Conservation (phyloP, 306 rosid species). For the Lathyrus tuberosus region DNA sequence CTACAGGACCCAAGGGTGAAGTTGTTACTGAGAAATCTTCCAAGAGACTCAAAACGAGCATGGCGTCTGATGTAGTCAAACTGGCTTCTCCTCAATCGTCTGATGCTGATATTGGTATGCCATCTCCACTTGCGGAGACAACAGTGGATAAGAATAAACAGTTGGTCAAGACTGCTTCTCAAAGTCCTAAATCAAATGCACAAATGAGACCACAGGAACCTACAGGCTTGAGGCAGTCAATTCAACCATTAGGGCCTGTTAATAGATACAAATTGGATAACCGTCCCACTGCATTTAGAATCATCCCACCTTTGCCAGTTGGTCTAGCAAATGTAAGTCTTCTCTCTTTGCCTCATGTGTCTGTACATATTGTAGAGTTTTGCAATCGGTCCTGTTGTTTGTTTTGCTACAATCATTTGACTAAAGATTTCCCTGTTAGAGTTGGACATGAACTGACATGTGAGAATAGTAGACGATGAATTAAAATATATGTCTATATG, state of each 20-base stretch:
- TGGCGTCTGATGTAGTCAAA: conserved; percentile 54
- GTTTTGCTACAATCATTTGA: conserved; percentile 5
- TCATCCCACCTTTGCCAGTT: conserved; percentile 76
- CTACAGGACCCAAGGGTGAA: conserved; percentile 74
- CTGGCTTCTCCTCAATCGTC: conserved; percentile 56
- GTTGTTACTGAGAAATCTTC: conserved; percentile 62
- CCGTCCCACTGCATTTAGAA: conserved; percentile 75
- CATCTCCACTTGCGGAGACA: conserved; percentile 54
- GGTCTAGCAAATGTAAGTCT: conserved; percentile 79
- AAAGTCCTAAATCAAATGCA: conserved; percentile 66
- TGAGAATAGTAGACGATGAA: conserved; percentile 29
- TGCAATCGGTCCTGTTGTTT: conserved; percentile 6
- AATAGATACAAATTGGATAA: conserved; percentile 83
- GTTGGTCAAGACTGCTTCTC: conserved; percentile 43
- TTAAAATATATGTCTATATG: conserved; percentile 23
- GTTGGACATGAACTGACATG: conserved; percentile 21
- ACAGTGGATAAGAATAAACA: conserved; percentile 57
- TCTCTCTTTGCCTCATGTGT: conserved; percentile 25
- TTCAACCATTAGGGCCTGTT: conserved; percentile 54
- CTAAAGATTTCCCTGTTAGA: conserved; percentile 3
- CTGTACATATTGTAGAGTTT: conserved; percentile 10
- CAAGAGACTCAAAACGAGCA: conserved; percentile 73
- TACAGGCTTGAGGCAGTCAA: conserved; percentile 59
- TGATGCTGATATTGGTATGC: conserved; percentile 48
- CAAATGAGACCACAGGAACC: conserved; percentile 53